Conservation (phyloP, 1,284 basidiomycete genomes). For the Cystobasidium sp. region DNA sequence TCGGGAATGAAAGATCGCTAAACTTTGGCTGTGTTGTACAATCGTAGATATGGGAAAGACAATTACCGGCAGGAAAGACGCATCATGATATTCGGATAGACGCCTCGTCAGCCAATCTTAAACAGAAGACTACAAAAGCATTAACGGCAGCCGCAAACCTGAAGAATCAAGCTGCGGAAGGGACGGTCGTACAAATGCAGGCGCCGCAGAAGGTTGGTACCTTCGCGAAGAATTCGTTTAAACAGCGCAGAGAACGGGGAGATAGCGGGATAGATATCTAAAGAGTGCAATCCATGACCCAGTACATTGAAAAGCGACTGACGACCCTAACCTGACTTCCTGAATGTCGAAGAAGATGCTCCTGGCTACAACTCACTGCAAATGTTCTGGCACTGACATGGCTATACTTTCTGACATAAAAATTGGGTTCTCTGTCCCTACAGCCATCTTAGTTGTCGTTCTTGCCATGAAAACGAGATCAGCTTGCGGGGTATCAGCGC, state of each 20-base stretch:
- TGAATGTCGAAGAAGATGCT: too few relatives aligned
- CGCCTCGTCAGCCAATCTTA: constrained; percentile 18
- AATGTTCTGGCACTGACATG: too few relatives aligned
- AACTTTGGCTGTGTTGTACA: neutral
- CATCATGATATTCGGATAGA: constrained; percentile 40
- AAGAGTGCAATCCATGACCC: neutral
- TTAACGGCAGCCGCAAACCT: constrained; percentile 36
- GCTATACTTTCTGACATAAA: too few relatives aligned
- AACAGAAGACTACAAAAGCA: constrained; percentile 43
- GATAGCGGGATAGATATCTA: constrained; percentile 42
- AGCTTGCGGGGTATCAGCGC: too few relatives aligned
- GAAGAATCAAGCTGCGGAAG: constrained; percentile 37
- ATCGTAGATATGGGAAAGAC: constrained; percentile 43
- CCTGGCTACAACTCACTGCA: too few relatives aligned
- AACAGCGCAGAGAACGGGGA: constrained; percentile 32
- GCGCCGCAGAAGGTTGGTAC: constrained; percentile 20
- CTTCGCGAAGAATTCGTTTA: constrained; percentile 36
- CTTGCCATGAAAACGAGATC: too few relatives aligned
- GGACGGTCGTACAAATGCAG: constrained; percentile 28
- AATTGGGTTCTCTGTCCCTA: too few relatives aligned
- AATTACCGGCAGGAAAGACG: constrained; percentile 28
- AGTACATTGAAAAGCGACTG: too few relatives aligned
- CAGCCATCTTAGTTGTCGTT: too few relatives aligned
- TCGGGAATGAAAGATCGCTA: neutral
- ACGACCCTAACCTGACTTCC: too few relatives aligned